Conservation (phyloP, 1,284 basidiomycete species). For the Ganoderma meredithae region DNA sequence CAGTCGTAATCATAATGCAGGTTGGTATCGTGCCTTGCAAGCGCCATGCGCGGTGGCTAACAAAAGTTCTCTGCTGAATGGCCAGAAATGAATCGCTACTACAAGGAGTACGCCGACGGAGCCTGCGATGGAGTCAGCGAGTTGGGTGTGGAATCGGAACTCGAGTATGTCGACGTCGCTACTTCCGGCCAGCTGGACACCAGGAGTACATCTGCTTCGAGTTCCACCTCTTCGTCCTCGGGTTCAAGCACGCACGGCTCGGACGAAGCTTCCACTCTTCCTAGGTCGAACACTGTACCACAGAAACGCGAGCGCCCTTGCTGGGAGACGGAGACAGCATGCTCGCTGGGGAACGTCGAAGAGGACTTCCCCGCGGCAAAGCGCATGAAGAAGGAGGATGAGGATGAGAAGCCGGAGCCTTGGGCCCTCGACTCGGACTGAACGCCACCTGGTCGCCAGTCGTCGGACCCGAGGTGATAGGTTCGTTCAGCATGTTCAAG, state of each 20-base stretch:
- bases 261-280: background rate
- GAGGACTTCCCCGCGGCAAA: background rate
- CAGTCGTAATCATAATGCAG: background rate
- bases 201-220: background rate
- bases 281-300: background rate
- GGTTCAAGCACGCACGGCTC: background rate
- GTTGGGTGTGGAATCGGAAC: background rate
- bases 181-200: background rate
- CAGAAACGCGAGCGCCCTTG: background rate
- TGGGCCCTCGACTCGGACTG: background rate
- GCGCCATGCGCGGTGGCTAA: background rate
- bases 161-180: background rate
- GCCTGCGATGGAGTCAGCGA: background rate
- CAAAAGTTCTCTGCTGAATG: background rate
- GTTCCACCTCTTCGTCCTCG: background rate
- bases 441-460: background rate
- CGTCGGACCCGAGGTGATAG: background rate
- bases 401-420: background rate
- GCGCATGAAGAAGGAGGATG: conserved; percentile 1
- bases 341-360: background rate
- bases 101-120: background rate
- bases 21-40: background rate
- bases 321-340: background rate
- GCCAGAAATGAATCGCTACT: background rate
- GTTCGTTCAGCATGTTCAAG: background rate